A percentile compares a stretch with the other conserved stretches of the same genome.
Conservation (phyloP, 495 filamentous ascomycete genomes). For the Neurospora discreta region DNA sequence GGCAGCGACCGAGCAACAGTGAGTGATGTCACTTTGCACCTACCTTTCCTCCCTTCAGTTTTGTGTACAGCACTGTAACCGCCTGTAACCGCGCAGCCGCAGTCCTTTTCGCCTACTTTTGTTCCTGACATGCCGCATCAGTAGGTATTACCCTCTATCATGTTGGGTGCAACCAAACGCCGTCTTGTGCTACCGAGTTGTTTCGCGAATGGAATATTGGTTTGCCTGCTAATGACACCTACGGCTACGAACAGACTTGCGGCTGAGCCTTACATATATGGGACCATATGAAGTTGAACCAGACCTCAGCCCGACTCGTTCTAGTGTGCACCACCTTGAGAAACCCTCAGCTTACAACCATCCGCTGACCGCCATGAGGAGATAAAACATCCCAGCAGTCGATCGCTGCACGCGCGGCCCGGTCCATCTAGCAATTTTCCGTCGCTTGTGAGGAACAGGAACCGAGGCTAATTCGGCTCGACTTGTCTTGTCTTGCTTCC, state of each 20-base stretch:
- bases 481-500: neutral
- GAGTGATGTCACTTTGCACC: neutral
- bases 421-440: neutral
- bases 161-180: neutral
- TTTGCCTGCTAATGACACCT: neutral
- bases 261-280: neutral
- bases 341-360: neutral
- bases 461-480: neutral
- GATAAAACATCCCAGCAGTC: neutral
- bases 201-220: neutral
- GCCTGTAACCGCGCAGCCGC: neutral
- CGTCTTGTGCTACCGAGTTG: neutral
- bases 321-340: neutral
- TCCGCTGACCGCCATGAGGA: neutral
- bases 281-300: neutral
- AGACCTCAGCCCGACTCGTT: neutral
- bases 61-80: neutral
- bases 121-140: neutral
- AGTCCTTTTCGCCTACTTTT: neutral
- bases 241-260: neutral
- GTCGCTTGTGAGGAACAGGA: neutral
- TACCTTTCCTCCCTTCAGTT: neutral
- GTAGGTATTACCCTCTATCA: neutral
- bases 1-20: neutral
- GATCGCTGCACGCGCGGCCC: neutral